Evolutionary conservation across 2,329 filamentous ascomycete genomes (phyloP).

Genomic region (Cladosporium sp.): DNA sequence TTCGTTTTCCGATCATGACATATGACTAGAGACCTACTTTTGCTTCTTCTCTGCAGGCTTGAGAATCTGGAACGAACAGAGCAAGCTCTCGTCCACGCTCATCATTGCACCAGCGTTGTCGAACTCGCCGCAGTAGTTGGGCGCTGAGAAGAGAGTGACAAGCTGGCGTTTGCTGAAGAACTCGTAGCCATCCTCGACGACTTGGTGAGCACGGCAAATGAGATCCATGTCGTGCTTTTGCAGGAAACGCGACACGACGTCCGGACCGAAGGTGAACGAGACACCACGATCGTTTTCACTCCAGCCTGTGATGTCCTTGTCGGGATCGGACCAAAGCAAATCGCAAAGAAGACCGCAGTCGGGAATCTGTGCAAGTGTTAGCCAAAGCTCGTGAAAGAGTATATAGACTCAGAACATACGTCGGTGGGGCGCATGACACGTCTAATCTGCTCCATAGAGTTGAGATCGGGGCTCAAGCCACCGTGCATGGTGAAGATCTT

Average conservation of each 20-base stretch:
- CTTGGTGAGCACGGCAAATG: constrained; percentile 97
- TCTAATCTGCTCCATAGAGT: constrained; percentile 99
- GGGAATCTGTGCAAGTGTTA: constrained; percentile 65
- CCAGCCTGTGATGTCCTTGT: constrained; percentile 99
- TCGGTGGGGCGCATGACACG: constrained; percentile 98
- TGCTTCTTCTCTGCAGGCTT: constrained; percentile 99
- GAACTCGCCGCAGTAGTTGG: constrained; percentile 99
- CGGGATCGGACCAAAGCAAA: constrained; percentile 95
- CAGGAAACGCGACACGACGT: constrained; percentile 94
- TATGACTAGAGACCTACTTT: constrained; percentile 78
- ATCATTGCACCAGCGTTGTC: constrained; percentile 99
- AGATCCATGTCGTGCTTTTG: constrained; percentile 99
- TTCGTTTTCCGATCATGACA: constrained; percentile 56
- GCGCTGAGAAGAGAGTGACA: constrained; percentile 94
- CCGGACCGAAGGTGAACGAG: constrained; percentile 95
- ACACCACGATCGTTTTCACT: constrained; percentile 98
- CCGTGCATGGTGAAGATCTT: constrained; percentile 99
- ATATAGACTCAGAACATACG: constrained; percentile 57
- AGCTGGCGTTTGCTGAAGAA: constrained; percentile 99
- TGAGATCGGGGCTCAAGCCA: constrained; percentile 91
- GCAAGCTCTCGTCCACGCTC: constrained; percentile 96
- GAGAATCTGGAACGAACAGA: constrained; percentile 99
- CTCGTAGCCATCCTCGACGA: constrained; percentile 98
- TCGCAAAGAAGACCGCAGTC: constrained; percentile 97
- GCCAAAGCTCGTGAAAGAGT: neutral